phyloP scores from a whole-genome alignment of 306 rosid genomes.

The Castanopsis chinensis region DNA sequence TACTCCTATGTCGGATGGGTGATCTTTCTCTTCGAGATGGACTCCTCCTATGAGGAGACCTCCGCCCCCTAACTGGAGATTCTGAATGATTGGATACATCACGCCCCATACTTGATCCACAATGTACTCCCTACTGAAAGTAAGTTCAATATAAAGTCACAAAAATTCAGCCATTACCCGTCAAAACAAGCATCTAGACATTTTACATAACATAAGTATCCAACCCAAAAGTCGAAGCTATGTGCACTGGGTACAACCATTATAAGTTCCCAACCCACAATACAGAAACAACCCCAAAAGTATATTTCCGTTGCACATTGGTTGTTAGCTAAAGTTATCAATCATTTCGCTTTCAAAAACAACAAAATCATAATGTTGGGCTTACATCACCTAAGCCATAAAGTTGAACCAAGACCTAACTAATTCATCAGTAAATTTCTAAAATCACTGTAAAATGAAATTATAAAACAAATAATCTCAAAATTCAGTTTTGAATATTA shows the following conservation, averaged over 20 bases:
- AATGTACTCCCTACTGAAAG: neutral
- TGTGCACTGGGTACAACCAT: too few species aligned
- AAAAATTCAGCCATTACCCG: too few species aligned
- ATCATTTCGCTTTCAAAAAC: neutral
- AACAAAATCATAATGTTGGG: neutral
- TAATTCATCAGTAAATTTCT: neutral
- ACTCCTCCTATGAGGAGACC: constrained; percentile 23
- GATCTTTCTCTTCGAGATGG: constrained; percentile 43
- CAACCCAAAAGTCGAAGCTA: too few species aligned
- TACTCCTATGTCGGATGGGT: constrained; percentile 38
- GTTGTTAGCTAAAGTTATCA: neutral
- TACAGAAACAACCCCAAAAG: neutral
- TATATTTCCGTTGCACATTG: neutral
- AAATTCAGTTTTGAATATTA: neutral
- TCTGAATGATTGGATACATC: constrained; percentile 1
- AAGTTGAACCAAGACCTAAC: neutral
- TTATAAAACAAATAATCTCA: neutral
- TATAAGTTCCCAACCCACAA: too few species aligned
- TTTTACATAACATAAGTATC: too few species aligned
- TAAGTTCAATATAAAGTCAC: neutral
- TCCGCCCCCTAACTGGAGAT: constrained; percentile 21
- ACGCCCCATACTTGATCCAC: constrained; percentile 24
- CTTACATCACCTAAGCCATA: neutral
- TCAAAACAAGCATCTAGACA: too few species aligned
- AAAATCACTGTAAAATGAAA: neutral